These are phyloP conservation scores for Taphrina populina DNA, from an alignment of 1,139 yeast species.

Conservation along the genomic window DNA sequence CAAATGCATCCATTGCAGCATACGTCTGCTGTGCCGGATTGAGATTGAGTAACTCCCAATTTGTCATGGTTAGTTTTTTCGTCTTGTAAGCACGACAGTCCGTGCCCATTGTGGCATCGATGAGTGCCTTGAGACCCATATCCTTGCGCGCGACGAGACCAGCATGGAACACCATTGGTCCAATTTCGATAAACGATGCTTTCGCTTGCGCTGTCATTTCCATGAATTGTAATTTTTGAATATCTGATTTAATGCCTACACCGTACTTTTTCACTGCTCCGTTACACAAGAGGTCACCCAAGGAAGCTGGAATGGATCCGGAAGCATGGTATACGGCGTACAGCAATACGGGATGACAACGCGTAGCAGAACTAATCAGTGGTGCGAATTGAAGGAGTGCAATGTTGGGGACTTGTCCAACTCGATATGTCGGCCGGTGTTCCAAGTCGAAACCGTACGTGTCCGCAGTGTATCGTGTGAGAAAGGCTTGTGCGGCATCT, in stretches of 20 bases:
- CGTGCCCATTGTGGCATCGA: conserved; percentile 11
- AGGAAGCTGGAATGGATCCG: conserved; percentile 7
- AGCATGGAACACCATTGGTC: neutral
- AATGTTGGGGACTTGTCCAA: conserved; percentile 21
- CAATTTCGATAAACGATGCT: conserved; percentile 9
- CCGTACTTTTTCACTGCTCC: conserved; percentile 10
- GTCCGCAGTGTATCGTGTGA: neutral
- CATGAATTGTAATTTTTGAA: conserved; percentile 5
- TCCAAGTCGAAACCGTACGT: conserved; percentile 24
- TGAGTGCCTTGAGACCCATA: conserved; percentile 25
- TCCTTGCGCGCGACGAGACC: conserved; percentile 1
- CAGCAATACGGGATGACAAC: conserved; percentile 8
- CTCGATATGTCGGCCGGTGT: conserved; percentile 22
- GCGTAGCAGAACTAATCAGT: neutral
- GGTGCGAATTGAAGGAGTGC: conserved; percentile 24
- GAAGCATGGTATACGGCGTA: conserved; percentile 18
- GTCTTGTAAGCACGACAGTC: conserved; percentile 14
- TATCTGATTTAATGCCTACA: conserved; percentile 19
- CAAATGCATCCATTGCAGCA: conserved; percentile 31
- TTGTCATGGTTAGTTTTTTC: conserved; percentile 21
- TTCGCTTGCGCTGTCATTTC: neutral
- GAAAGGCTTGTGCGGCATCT: conserved; percentile 1
- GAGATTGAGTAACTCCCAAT: conserved; percentile 15
- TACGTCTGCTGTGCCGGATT: conserved; percentile 5
- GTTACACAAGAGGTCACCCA: neutral